These are phyloP conservation scores for Jamesozyma spencerorum DNA, from an alignment of 805 yeast genomes.

Conservation along the genomic window DNA sequence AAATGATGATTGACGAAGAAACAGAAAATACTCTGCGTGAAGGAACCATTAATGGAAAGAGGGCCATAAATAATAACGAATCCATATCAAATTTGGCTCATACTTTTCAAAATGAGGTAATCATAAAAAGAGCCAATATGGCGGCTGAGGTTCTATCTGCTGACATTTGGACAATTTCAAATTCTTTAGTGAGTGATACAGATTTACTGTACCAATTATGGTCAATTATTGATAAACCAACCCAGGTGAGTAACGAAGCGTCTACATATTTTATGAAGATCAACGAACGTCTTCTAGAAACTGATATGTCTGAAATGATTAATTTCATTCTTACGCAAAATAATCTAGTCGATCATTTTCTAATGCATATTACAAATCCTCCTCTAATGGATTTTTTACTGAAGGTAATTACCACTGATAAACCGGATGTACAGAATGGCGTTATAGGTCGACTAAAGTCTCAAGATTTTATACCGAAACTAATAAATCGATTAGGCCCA, in stretches of 20 bases:
- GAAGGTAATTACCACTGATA: conserved; percentile 86
- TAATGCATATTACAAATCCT: conserved; percentile 84
- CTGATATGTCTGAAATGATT: conserved; percentile 74
- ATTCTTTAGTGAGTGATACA: conserved; percentile 72
- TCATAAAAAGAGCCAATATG: conserved; percentile 45
- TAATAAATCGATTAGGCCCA: conserved; percentile 65
- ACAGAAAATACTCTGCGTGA: conserved; percentile 7
- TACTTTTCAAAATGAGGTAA: conserved; percentile 32
- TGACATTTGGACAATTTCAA: conserved; percentile 90
- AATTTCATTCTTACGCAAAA: conserved; percentile 60
- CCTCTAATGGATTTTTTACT: conserved; percentile 88
- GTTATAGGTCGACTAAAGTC: conserved; percentile 65
- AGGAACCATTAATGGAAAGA: conserved; percentile 8
- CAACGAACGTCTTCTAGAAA: conserved; percentile 80
- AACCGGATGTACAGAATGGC: conserved; percentile 81
- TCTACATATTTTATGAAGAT: conserved; percentile 88
- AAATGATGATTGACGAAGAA: conserved; percentile 2
- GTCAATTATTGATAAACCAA: conserved; percentile 62
- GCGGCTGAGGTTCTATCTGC: conserved; percentile 86
- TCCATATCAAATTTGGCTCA: conserved; percentile 24
- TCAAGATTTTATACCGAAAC: conserved; percentile 63
- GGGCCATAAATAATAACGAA: conserved; percentile 11
- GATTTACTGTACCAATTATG: conserved; percentile 63
- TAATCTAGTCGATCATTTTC: conserved; percentile 66
- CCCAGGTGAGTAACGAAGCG: conserved; percentile 61